These are phyloP conservation scores for Hypomyces perniciosus DNA, from an alignment of 2,329 filamentous ascomycete species.

Conservation along the genomic window DNA sequence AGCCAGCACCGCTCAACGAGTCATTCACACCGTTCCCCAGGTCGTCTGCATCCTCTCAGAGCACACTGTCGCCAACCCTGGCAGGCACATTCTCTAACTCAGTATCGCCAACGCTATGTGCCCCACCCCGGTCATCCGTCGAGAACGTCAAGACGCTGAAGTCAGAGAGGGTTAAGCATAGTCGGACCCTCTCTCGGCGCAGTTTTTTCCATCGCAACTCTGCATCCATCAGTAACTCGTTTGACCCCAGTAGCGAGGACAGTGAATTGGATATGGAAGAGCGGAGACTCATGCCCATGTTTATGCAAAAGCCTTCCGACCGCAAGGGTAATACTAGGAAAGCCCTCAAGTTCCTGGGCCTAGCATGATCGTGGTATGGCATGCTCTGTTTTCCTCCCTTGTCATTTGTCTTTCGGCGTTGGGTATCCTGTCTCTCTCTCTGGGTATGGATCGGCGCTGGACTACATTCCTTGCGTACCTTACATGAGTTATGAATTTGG, in stretches of 20 bases:
- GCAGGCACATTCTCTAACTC: slow-evolving; percentile 1
- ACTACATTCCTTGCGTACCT: not conserved
- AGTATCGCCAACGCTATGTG: slow-evolving; percentile 6
- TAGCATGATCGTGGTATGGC: slow-evolving; percentile 17
- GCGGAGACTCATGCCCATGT: slow-evolving; percentile 47
- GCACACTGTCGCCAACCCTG: slow-evolving; percentile 16
- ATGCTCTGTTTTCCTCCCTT: not conserved
- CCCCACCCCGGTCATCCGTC: slow-evolving; percentile 11
- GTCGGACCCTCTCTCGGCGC: slow-evolving; percentile 24
- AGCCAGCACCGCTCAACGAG: slow-evolving; percentile 24
- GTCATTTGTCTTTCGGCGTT: not conserved
- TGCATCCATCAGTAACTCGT: slow-evolving; percentile 26
- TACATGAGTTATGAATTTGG: slow-evolving; percentile 10
- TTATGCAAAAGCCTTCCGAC: slow-evolving; percentile 29
- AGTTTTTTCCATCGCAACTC: slow-evolving; percentile 18
- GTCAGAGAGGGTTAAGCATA: slow-evolving; percentile 24
- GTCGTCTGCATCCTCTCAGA: slow-evolving; percentile 16
- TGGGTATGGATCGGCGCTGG: not conserved
- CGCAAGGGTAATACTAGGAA: slow-evolving; percentile 42
- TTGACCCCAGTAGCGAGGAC: slow-evolving; percentile 33
- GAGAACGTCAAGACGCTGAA: slow-evolving; percentile 23
- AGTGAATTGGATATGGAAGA: slow-evolving; percentile 43
- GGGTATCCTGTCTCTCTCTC: not conserved
- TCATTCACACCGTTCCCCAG: slow-evolving; percentile 27
- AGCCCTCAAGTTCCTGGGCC: slow-evolving; percentile 48